Base-by-base conservation (phyloP, 1,139 yeast species). In the Pneumocystis carinii region DNA sequence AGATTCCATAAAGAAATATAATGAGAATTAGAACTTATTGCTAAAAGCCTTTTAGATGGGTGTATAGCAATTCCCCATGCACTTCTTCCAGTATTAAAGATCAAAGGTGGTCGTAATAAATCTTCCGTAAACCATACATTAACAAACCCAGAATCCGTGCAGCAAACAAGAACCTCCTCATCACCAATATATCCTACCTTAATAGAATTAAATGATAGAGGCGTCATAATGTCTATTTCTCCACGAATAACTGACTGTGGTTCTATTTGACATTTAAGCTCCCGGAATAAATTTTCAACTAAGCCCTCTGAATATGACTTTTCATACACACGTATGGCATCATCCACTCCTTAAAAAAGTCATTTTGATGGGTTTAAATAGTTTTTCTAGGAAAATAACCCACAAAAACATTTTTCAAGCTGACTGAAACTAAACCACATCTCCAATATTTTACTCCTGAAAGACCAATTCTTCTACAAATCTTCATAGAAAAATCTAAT, bases 1-100 rank as follows among this genome's bases (percentile, higher is more conserved):
- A 61, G 59, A 38, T 29, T 41, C 59, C 53, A 61, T 2, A 61
- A 24, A 39, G 48, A 61, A 41, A 57, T 61, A 15, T 39, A 38
- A 57, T 61, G 63, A 15, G 61, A 27, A 32, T 61, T 61, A 14
- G 60, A 56, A 15, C 61, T 59, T 24, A 57, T 57, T 6, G 61
- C 61, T 37, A 61, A 61, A n/a, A 37, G 55, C 15, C 61, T n/a
- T 48, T 48, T 48, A 3, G 55, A 48, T 2, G 55, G 3, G 27
- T 39, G 62, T 10, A 61, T 56, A 27, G 53, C 61, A 39, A 61
- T 24, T 12, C 63, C 63, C 63, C 63, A 61, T 12, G 42, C 58
- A 29, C 63, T 61, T 24, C 38, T 57, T 14, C 38, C 60, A 15
- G 60, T 58, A 39, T 61, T 57, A 41, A 61, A 27, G 29, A 55